Evolutionary conservation across 73 alveolate genomes (phyloP), one percentile per base, ranked within the genome.

Genomic region (Paramecium biaurelia): DNA sequence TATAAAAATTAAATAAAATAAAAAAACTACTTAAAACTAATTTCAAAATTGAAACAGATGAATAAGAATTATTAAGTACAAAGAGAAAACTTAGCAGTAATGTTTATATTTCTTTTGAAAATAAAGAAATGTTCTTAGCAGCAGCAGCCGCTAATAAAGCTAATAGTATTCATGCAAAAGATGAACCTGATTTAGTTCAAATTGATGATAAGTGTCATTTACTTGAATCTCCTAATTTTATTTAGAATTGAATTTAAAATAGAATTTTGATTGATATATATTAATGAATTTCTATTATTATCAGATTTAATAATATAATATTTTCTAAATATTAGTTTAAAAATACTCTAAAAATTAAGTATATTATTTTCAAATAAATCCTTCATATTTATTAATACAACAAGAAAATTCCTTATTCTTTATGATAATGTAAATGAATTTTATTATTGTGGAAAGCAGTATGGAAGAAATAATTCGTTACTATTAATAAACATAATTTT

Each of bases 201-300:
- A 79, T 79, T 7, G 90, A 42, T 26, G 90, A 79, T 45, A 79
- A 79, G n/a, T 38, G 90, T 79, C 90, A 79, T 63, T 23, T 79
- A 24, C 56, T 79, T 37, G 90, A 79, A 79, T 79, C 90, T 45
- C 90, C 90, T 20, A 79, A 79, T 79, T 79, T 79, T 45, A 79
- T 79, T 14, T 23, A 79, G 43, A 79, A 79, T 45, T 79, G 90
- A 79, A 63, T 32, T 79, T 15, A 72, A 35, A 21, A 67, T 26
- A 15, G 14, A 11, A 35, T 72, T 34, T 72, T 32, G 59, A 38
- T 70, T 70, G 32, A 28, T 70, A 26, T 15, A 72, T 72, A 15
- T 53, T 53, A 53, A 53, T 53, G 21, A 53, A 53, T 34, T 18
- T 53, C 23, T 53, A 53, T 53, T 53, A 53, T 53, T 53, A 53